phyloP scores from a whole-genome alignment of 1,284 basidiomycete genomes.

The Cryptococcus hybrid region DNA sequence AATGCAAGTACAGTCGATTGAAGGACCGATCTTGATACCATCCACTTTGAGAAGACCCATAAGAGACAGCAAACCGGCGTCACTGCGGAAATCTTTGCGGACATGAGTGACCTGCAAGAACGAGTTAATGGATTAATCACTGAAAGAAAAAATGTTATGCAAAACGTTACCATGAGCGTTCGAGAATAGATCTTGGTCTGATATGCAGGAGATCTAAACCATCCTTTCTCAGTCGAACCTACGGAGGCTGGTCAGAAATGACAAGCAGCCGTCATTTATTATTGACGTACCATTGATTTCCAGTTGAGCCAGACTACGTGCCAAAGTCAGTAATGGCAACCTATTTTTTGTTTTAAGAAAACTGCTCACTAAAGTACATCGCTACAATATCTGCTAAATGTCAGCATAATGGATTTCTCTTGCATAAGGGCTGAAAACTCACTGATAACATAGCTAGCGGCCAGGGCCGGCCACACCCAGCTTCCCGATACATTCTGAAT shows the following conservation, averaged over 20 bases:
- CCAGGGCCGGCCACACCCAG: conserved; percentile 72
- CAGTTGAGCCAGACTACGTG: conserved; percentile 64
- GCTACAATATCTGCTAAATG: conserved; percentile 29
- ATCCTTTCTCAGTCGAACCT: conserved; percentile 34
- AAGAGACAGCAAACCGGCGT: conserved; percentile 68
- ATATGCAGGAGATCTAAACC: conserved; percentile 50
- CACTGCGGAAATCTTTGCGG: conserved; percentile 69
- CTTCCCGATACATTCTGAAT: conserved; percentile 69
- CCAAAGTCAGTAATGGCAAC: conserved; percentile 15
- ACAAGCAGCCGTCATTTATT: too few relatives aligned
- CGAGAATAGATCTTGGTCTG: conserved; percentile 49
- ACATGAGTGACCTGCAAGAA: conserved; percentile 58
- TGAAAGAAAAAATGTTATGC: background rate
- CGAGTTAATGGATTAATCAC: background rate
- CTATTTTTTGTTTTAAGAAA: background rate
- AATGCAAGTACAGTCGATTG: conserved; percentile 44
- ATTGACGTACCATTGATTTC: conserved; percentile 61
- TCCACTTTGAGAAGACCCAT: conserved; percentile 64
- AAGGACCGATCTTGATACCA: conserved; percentile 50
- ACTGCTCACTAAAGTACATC: conserved; percentile 31
- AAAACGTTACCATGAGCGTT: conserved; percentile 39
- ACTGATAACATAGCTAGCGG: conserved; percentile 69
- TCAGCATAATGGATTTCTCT: background rate
- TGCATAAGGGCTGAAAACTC: conserved; percentile 15
- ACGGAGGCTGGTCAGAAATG: too few relatives aligned